Conservation (phyloP, 352 stramenopile species). For the Phytophthora nicotianae region DNA sequence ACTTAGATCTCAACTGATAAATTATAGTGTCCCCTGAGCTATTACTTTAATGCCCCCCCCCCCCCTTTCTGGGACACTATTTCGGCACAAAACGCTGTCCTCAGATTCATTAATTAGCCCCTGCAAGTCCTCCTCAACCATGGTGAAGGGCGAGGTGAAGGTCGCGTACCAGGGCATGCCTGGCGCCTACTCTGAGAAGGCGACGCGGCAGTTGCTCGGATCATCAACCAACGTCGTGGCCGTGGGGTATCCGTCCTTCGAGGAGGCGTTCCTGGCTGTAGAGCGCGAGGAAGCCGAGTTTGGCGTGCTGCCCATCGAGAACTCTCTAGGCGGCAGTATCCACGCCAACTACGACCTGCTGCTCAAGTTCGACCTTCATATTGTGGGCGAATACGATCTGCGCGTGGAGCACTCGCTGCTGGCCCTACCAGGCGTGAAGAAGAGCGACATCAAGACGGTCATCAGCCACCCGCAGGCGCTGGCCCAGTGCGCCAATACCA, state of each 20-base stretch:
- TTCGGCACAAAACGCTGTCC: too few relatives aligned
- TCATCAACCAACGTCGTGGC: constrained; percentile 66
- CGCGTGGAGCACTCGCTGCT: constrained; percentile 93
- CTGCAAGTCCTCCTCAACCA: not conserved
- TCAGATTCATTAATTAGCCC: not conserved
- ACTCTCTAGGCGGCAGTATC: constrained; percentile 94
- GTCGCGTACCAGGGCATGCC: constrained; percentile 96
- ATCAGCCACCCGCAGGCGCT: constrained; percentile 97
- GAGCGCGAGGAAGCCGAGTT: constrained; percentile 92
- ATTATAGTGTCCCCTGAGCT: too few relatives aligned
- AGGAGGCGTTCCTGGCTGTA: constrained; percentile 70
- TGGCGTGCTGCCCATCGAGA: constrained; percentile 96
- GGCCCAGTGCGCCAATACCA: constrained; percentile 96
- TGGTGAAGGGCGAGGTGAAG: constrained; percentile 67
- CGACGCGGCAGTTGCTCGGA: constrained; percentile 92
- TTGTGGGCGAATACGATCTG: constrained; percentile 83
- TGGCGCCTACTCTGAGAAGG: constrained; percentile 98
- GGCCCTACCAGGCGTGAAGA: constrained; percentile 85
- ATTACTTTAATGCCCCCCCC: too few relatives aligned
- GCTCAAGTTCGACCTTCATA: constrained; percentile 78
- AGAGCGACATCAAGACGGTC: constrained; percentile 93
- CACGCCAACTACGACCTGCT: constrained; percentile 96
- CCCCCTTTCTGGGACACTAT: too few relatives aligned
- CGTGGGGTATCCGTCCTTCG: constrained; percentile 45
- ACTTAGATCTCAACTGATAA: too few relatives aligned